Conservation (phyloP, 768 basidiomycete species). For the Tylopilus sp. region DNA sequence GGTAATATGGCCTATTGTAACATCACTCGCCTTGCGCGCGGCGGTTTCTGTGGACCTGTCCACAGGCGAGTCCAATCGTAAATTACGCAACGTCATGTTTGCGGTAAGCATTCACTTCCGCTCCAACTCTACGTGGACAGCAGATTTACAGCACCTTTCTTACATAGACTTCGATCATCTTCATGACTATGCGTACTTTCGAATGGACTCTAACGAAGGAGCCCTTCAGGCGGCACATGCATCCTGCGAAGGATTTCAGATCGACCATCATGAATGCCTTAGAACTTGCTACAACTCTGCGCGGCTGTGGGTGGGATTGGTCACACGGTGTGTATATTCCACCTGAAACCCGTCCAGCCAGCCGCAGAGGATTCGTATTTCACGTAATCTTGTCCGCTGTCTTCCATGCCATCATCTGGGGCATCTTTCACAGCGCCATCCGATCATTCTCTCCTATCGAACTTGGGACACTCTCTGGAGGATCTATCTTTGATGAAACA, state of each 20-base stretch:
- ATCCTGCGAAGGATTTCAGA: neutral
- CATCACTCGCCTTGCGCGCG: constrained; percentile 41
- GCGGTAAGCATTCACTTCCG: neutral
- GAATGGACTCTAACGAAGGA: neutral
- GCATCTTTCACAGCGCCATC: neutral
- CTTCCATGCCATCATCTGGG: neutral
- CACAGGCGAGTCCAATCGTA: neutral
- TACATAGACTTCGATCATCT: constrained; percentile 13
- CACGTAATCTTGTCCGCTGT: neutral
- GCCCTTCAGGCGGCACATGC: constrained; percentile 5
- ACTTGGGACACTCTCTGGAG: neutral
- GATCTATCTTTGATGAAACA: neutral
- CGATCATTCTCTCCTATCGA: neutral
- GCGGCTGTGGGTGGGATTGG: neutral
- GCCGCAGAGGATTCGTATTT: neutral
- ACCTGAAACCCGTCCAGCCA: neutral
- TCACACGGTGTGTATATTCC: neutral
- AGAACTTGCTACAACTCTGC: neutral
- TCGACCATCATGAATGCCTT: neutral
- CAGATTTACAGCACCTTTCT: neutral
- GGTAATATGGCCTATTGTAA: constrained; percentile 43
- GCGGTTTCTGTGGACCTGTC: constrained; percentile 16
- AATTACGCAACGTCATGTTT: neutral
- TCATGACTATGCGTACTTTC: constrained; percentile 12
- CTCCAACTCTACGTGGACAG: neutral